Evolutionary conservation across 441 rosid genomes (phyloP).

Genomic region (Euphorbia schlechtendalii): DNA sequence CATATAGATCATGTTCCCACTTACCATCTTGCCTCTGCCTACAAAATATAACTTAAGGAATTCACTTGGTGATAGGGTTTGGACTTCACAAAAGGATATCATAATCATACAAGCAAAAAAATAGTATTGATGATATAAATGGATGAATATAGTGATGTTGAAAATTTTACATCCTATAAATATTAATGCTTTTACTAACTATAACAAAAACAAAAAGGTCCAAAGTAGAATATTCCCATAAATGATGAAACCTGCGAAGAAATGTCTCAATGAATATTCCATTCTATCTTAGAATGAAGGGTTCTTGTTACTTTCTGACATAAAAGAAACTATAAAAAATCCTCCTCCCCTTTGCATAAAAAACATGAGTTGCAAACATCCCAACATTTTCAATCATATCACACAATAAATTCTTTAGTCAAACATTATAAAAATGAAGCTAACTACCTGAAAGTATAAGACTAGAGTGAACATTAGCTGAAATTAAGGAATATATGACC

Average conservation of each 20-base stretch:
- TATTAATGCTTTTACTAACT: neutral
- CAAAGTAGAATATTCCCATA: neutral
- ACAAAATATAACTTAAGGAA: slow-evolving; percentile 26
- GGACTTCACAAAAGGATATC: neutral
- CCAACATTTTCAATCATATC: neutral
- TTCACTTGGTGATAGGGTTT: slow-evolving; percentile 2
- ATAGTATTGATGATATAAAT: neutral
- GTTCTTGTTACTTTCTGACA: neutral
- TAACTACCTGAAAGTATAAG: neutral
- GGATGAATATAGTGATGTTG: neutral
- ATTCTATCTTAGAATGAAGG: slow-evolving; percentile 1
- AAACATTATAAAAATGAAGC: neutral
- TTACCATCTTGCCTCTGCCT: slow-evolving; percentile 92
- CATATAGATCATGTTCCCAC: slow-evolving; percentile 98
- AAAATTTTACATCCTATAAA: neutral
- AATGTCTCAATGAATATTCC: neutral
- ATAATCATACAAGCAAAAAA: neutral
- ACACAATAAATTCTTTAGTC: neutral
- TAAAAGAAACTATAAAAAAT: neutral
- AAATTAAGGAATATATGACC: neutral
- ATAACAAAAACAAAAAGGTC: neutral
- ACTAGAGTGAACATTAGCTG: neutral
- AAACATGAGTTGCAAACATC: neutral
- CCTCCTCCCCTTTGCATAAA: neutral
- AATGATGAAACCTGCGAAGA: neutral